Evolutionary conservation across 148 eudicot species (phyloP).

Genomic region (Selenicereus undatus): DNA sequence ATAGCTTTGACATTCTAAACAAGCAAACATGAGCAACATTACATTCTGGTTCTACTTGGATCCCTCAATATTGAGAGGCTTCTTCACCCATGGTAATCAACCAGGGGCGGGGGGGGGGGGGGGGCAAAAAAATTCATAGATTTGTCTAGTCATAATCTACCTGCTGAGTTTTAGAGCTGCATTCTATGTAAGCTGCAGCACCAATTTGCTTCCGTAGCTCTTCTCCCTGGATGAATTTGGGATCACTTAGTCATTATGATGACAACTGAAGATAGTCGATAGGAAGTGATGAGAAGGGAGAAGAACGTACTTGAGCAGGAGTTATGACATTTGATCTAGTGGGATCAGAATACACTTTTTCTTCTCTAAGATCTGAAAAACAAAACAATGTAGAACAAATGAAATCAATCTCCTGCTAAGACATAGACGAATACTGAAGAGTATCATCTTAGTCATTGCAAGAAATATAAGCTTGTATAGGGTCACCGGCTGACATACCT

Average conservation of each 20-base stretch:
- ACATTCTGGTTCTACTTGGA: neutral
- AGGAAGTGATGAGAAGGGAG: neutral
- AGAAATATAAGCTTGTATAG: slow-evolving; percentile 4
- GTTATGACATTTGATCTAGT: slow-evolving; percentile 65
- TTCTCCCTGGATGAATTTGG: slow-evolving; percentile 61
- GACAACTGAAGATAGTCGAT: neutral
- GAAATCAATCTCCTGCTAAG: neutral
- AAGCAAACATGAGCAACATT: slow-evolving; percentile 1
- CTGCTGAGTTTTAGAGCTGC: slow-evolving; percentile 99
- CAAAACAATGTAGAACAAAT: neutral
- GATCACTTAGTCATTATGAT: neutral
- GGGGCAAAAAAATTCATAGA: neutral
- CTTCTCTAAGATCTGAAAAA: slow-evolving; percentile 77
- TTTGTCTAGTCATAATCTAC: slow-evolving; percentile 27
- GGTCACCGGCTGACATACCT: slow-evolving; percentile 42
- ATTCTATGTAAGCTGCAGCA: slow-evolving; percentile 91
- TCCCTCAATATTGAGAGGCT: neutral
- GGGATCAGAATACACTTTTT: slow-evolving; percentile 79
- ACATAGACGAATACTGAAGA: neutral
- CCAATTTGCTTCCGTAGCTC: slow-evolving; percentile 97
- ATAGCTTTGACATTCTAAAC: slow-evolving; percentile 87
- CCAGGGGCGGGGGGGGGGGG: neutral
- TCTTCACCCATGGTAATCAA: neutral
- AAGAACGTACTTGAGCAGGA: slow-evolving; percentile 60
- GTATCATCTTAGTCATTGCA: neutral